phyloP scores from a whole-genome alignment of 1,284 basidiomycete species.

The Porodaedalea pini region DNA sequence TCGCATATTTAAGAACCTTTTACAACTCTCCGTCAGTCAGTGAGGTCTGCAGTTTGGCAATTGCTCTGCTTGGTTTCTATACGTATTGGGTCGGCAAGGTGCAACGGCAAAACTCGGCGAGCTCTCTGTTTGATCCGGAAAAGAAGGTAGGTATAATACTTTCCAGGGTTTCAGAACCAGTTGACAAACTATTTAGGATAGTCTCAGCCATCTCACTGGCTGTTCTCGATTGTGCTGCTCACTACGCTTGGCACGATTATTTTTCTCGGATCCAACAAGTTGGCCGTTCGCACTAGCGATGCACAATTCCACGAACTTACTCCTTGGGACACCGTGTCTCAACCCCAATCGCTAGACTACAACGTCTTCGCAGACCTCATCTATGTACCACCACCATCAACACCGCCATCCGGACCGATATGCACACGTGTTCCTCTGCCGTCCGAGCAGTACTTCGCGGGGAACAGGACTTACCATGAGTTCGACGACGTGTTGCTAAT shows the following conservation, averaged over 20 bases:
- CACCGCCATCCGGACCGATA: slow-evolving; percentile 5
- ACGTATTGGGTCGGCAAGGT: neutral
- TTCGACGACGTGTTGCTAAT: slow-evolving; percentile 44
- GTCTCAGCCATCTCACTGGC: neutral
- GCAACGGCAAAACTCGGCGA: neutral
- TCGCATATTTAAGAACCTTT: neutral
- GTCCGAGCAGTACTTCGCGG: slow-evolving; percentile 14
- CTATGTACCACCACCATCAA: slow-evolving; percentile 9
- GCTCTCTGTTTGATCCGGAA: neutral
- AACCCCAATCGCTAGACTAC: neutral
- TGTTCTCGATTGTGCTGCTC: neutral
- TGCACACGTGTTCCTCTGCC: slow-evolving; percentile 28
- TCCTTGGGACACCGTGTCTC: neutral
- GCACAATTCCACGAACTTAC: neutral
- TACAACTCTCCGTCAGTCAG: neutral
- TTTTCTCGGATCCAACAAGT: no score
- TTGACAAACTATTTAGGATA: neutral
- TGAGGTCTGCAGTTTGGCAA: slow-evolving; percentile 1
- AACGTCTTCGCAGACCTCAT: slow-evolving; percentile 7
- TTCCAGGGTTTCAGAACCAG: no score
- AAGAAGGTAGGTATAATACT: slow-evolving; percentile 2
- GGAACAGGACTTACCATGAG: slow-evolving; percentile 30
- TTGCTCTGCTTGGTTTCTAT: slow-evolving; percentile 14
- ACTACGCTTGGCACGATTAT: neutral
- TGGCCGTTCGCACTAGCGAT: no score